Percentiles rank a stretch among this genome's conserved stretches.
Evolutionary conservation across 73 alveolate species (phyloP).

Genomic region (Breviolum minutum): DNA sequence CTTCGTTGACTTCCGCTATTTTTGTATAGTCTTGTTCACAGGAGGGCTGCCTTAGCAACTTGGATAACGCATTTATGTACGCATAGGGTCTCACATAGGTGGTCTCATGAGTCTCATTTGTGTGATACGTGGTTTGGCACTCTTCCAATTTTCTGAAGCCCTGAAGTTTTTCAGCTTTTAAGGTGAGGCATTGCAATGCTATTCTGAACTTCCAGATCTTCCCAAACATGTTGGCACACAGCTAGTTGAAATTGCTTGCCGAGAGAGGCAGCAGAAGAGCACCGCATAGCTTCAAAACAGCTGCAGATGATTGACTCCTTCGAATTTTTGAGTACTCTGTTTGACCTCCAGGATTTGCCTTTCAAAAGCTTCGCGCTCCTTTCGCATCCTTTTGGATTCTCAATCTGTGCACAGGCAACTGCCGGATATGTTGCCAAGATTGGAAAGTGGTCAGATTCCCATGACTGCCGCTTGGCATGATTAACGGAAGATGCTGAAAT

Average conservation of each 20-base stretch:
- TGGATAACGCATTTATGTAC: background rate
- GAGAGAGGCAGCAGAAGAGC: slow-evolving; percentile 30
- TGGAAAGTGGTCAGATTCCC: slow-evolving; percentile 66
- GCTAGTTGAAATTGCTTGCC: slow-evolving; percentile 91
- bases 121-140: background rate
- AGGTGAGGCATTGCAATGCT: slow-evolving; percentile 94
- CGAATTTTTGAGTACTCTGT: no score
- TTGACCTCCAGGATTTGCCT: no score
- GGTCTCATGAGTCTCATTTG: background rate
- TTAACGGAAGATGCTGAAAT: background rate
- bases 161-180: background rate
- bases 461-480: slow-evolving; percentile 51
- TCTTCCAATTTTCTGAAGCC: background rate
- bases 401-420: slow-evolving; percentile 5
- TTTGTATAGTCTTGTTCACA: background rate
- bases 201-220: slow-evolving; percentile 61
- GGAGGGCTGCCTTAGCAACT: slow-evolving; percentile 79
- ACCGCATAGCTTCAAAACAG: no score
- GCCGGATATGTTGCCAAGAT: slow-evolving; percentile 48
- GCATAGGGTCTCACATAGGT: no score
- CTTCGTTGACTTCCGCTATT: background rate
- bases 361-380: no score
- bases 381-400: background rate
- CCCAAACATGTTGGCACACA: slow-evolving; percentile 90
- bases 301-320: no score